Conservation (phyloP, 1,284 basidiomycete species). For the Earliella scabrosa region DNA sequence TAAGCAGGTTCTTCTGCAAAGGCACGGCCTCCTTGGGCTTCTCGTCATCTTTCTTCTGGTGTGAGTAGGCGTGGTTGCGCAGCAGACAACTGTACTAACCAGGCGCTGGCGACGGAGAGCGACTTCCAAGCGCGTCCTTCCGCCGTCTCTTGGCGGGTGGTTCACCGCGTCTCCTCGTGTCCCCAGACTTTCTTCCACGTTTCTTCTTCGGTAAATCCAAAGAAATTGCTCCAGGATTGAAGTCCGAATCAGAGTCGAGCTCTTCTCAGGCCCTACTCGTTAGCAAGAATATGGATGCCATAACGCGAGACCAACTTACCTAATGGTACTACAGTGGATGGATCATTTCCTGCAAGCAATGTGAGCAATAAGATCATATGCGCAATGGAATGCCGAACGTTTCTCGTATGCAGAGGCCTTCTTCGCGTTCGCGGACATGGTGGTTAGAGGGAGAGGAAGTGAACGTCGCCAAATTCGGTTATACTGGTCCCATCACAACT, state of each 20-base stretch:
- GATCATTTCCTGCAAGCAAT: slow-evolving; percentile 2
- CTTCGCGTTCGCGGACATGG: slow-evolving; percentile 6
- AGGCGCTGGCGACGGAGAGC: not conserved
- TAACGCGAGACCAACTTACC: not conserved
- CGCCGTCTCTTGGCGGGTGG: slow-evolving; percentile 14
- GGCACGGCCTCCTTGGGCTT: slow-evolving; percentile 1
- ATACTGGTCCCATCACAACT: not conserved
- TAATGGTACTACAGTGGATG: slow-evolving; percentile 6
- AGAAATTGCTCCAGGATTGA: slow-evolving; percentile 27
- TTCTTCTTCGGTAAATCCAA: slow-evolving; percentile 19
- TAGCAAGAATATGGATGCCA: not conserved
- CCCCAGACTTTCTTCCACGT: slow-evolving; percentile 4
- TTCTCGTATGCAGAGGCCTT: slow-evolving; percentile 13
- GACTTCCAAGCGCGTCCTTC: slow-evolving; percentile 4
- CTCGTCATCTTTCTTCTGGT: not conserved
- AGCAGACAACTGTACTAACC: not conserved
- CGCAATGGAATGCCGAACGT: not conserved
- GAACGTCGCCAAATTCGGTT: not conserved
- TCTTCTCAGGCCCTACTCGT: slow-evolving; percentile 19
- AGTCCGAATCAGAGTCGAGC: slow-evolving; percentile 29
- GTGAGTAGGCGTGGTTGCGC: not conserved
- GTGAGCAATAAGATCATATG: not conserved
- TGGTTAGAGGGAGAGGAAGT: slow-evolving; percentile 10
- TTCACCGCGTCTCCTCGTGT: not conserved
- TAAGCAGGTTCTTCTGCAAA: slow-evolving; percentile 20